Evolutionary conservation across 1,284 basidiomycete genomes (phyloP).

Genomic region (Ustilago tritici): DNA sequence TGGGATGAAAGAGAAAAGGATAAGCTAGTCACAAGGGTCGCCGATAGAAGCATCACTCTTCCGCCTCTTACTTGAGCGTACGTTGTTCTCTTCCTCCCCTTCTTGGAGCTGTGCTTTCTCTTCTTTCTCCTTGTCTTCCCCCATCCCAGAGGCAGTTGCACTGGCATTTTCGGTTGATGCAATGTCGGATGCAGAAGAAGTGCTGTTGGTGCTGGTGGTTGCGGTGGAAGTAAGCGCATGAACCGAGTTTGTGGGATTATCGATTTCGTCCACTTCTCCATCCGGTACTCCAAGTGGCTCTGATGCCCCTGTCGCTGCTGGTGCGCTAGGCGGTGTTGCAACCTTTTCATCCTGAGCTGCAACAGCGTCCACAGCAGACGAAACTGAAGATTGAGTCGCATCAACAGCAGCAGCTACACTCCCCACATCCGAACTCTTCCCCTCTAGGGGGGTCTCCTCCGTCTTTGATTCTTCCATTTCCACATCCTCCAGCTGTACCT

Average conservation of each 20-base stretch:
- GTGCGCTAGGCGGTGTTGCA: background rate
- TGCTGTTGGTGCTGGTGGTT: conserved; percentile 1
- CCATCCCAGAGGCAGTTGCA: background rate
- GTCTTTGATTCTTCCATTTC: background rate
- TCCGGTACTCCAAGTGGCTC: conserved; percentile 33
- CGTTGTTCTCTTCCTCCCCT: conserved; percentile 5
- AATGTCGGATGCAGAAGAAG: no score
- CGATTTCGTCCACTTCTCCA: conserved; percentile 49
- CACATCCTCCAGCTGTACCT: background rate
- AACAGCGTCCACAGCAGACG: background rate
- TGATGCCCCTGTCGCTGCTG: background rate
- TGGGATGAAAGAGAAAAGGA: background rate
- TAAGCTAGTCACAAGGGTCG: conserved; percentile 14
- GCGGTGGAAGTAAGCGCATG: conserved; percentile 36
- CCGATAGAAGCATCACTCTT: conserved; percentile 24
- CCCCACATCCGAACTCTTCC: background rate
- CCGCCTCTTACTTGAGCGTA: conserved; percentile 21
- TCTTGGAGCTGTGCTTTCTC: background rate
- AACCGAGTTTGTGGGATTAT: conserved; percentile 22
- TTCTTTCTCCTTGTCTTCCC: background rate
- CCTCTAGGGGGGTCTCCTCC: background rate
- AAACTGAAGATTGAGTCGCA: background rate
- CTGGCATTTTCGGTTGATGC: no score
- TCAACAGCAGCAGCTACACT: conserved; percentile 13
- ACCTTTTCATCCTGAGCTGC: background rate